A percentile compares a stretch with the other conserved stretches of the same genome.
Conservation (phyloP, 1,284 basidiomycete species). For the Marasmius oreades region DNA sequence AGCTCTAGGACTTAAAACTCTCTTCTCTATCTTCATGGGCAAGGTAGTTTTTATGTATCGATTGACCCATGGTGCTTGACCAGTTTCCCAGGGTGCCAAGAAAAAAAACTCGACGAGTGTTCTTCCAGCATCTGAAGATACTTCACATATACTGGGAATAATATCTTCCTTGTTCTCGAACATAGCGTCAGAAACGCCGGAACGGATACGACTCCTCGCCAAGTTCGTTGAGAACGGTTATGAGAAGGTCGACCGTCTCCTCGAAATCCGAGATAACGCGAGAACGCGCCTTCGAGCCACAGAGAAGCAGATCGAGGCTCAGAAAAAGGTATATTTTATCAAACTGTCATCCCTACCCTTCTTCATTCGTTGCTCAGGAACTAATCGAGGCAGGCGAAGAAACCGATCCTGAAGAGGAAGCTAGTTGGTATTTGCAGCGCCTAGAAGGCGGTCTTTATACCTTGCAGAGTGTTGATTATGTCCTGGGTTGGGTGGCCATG, state of each 20-base stretch:
- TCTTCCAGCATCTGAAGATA: conserved; percentile 73
- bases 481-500: conserved; percentile 94
- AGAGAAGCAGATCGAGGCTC: conserved; percentile 61
- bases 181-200: conserved; percentile 80
- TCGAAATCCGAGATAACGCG: conserved; percentile 82
- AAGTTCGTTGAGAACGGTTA: conserved; percentile 94
- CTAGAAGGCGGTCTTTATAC: conserved; percentile 87
- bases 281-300: conserved; percentile 52
- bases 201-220: conserved; percentile 79
- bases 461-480: conserved; percentile 89
- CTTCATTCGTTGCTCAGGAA: conserved; percentile 35
- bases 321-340: conserved; percentile 52
- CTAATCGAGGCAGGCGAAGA: conserved; percentile 57
- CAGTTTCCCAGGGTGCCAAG: conserved; percentile 42
- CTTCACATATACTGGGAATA: conserved; percentile 85
- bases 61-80: conserved; percentile 7
- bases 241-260: conserved; percentile 88
- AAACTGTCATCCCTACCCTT: not conserved
- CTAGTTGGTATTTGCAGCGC: conserved; percentile 78
- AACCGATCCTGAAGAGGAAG: conserved; percentile 61
- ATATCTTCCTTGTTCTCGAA: conserved; percentile 88
- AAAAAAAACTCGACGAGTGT: conserved; percentile 52
- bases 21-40: conserved; percentile 93
- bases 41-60: conserved; percentile 52
- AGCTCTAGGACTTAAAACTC: conserved; percentile 79